Evolutionary conservation across 129 eudicot genomes (phyloP), one percentile per base, ranked within the genome.

Genomic region (Escallonia herrerae): DNA sequence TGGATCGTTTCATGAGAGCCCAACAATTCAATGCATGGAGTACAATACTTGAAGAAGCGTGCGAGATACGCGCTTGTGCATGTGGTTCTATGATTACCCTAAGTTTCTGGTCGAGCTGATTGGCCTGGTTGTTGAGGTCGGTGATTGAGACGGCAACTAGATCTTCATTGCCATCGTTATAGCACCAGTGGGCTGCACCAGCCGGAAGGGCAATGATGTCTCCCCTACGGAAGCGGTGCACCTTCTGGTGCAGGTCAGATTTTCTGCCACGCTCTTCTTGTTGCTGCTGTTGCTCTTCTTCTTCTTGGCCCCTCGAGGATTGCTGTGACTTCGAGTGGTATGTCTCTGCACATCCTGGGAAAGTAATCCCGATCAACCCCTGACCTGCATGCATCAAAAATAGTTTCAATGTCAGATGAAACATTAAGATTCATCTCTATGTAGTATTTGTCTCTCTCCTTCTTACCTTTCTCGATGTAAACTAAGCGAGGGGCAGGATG

Each of bases 331-430:
- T 22, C 7, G 89, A 76, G 60, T 80, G 76, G 67, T 67, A 90
- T 15, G 95, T 84, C 70, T 86, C 91, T 1, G 89, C 79, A 42
- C 97, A 86, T n/a, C 97, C 97, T 9, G 95, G 95, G 63, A 84
- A 62, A 49, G 71, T 80, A 3, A 90, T 37, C 43, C 89, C 80
- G 0, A 86, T 33, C 7, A 70, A 68, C 0, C 97, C 97, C 66
- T 79, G 68, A 63, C 96, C 96, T 89, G 83, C 47, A 80, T 8
- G 6, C 3, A 15, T n/a, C 0, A 45, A 8, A 5, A 45, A 5
- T 45, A 0, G 1, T 45, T 8, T 45, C 9, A 5, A 45, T 45
- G 9, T 45, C 9, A 45, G 33, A 22, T 22, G 33, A 22, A 22
- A 22, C 33, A 22, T 22, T 22, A 22, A 22, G 33, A 22, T 22